These are phyloP conservation scores for Aspergillus pseudoterreus DNA, from an alignment of 2,329 filamentous ascomycete species.

Conservation along the genomic window DNA sequence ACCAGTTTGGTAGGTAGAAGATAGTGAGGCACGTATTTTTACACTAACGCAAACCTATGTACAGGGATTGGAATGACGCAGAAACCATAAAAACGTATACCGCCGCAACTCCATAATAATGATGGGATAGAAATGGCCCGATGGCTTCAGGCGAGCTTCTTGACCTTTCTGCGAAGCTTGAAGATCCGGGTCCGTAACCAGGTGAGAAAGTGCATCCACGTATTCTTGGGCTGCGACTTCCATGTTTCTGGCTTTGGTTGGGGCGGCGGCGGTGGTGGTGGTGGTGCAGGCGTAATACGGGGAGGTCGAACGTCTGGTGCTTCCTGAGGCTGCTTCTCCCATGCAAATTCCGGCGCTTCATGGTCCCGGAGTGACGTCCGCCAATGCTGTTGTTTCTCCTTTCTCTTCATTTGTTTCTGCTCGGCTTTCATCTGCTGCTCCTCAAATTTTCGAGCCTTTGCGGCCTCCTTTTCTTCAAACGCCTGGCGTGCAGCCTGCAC, in stretches of 20 bases:
- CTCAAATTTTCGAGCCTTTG: slow-evolving; percentile 53
- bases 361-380: slow-evolving; percentile 20
- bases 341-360: slow-evolving; percentile 7
- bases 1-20: too few species aligned
- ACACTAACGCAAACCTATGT: too few species aligned
- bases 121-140: background rate
- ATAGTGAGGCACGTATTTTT: too few species aligned
- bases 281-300: slow-evolving; percentile 3
- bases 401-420: slow-evolving; percentile 41
- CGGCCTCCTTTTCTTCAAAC: slow-evolving; percentile 57
- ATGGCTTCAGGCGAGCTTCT: slow-evolving; percentile 13
- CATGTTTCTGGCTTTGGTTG: slow-evolving; percentile 19
- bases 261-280: background rate
- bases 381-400: slow-evolving; percentile 35
- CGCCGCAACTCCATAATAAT: too few species aligned
- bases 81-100: too few species aligned
- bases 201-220: slow-evolving; percentile 54
- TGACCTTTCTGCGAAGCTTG: slow-evolving; percentile 43
- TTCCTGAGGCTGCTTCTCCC: slow-evolving; percentile 19
- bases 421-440: slow-evolving; percentile 49
- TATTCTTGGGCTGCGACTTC: slow-evolving; percentile 33
- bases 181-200: slow-evolving; percentile 56
- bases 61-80: too few species aligned
- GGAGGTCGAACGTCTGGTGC: slow-evolving; percentile 10
- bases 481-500: slow-evolving; percentile 55